phyloP scores from a whole-genome alignment of 352 stramenopile genomes.

The Globisporangium nagaii region DNA sequence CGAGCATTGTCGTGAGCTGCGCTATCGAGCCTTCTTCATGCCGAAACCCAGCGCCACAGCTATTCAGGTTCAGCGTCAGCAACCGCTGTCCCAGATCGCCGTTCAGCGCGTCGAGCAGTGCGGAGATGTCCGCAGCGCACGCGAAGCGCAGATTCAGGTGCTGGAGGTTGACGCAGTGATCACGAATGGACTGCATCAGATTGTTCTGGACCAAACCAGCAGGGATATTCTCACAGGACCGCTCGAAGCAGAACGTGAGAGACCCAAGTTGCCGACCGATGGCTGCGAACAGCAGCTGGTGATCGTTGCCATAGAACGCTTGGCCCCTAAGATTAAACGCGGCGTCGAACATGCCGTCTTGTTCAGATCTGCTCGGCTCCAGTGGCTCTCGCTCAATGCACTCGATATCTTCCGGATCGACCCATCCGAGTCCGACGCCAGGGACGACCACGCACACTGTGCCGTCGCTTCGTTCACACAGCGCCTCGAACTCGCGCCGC shows the following conservation, averaged over 20 bases:
- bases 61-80: neutral
- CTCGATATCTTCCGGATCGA: neutral
- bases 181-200: neutral
- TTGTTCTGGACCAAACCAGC: neutral
- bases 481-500: neutral
- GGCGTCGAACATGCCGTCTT: neutral
- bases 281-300: neutral
- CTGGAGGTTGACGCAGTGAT: neutral
- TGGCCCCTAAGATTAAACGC: neutral
- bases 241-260: no score
- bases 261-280: neutral
- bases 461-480: neutral
- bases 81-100: neutral
- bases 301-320: neutral
- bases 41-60: no score
- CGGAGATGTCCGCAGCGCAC: neutral
- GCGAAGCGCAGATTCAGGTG: neutral
- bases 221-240: no score
- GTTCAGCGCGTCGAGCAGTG: neutral
- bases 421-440: conserved; percentile 1
- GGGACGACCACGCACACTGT: neutral
- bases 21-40: neutral
- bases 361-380: neutral
- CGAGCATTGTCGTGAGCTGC: neutral
- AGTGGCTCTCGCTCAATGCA: neutral